A percentile compares a stretch with the other conserved stretches of the same genome.
phyloP scores from a whole-genome alignment of 257 asterid species.

The Capsicum rhomboideum region DNA sequence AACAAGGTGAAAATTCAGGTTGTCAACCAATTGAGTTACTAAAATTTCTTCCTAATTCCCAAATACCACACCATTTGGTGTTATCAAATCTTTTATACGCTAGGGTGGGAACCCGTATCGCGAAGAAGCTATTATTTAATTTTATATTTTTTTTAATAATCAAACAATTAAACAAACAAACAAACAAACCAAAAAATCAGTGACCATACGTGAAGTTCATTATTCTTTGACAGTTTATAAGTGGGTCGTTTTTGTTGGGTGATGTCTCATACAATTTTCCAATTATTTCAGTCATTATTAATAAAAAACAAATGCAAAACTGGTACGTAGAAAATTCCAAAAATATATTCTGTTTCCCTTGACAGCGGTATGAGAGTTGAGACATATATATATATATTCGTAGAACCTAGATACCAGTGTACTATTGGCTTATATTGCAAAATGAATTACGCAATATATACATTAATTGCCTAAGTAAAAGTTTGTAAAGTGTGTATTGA shows the following conservation, averaged over 20 bases:
- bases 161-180: too few relatives aligned
- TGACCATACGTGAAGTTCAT: not conserved
- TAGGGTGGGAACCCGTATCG: too few relatives aligned
- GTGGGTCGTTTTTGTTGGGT: not conserved
- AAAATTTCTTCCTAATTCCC: too few relatives aligned
- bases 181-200: not conserved
- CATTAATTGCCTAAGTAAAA: too few relatives aligned
- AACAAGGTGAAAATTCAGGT: too few relatives aligned
- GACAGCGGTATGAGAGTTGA: not conserved
- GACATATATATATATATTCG: too few relatives aligned
- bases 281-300: conserved; percentile 2
- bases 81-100: not conserved
- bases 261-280: not conserved
- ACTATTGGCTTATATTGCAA: not conserved
- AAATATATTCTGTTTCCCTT: not conserved
- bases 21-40: too few relatives aligned
- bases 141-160: too few relatives aligned
- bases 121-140: too few relatives aligned
- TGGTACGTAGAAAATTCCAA: conserved; percentile 4
- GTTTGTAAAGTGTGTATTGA: too few relatives aligned
- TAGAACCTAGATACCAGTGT: too few relatives aligned
- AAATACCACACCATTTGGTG: not conserved
- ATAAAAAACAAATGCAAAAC: not conserved
- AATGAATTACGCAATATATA: not conserved
- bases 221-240: not conserved